Base-by-base conservation (phyloP, 2,329 filamentous ascomycete species). In the Apiospora phragmitis region DNA sequence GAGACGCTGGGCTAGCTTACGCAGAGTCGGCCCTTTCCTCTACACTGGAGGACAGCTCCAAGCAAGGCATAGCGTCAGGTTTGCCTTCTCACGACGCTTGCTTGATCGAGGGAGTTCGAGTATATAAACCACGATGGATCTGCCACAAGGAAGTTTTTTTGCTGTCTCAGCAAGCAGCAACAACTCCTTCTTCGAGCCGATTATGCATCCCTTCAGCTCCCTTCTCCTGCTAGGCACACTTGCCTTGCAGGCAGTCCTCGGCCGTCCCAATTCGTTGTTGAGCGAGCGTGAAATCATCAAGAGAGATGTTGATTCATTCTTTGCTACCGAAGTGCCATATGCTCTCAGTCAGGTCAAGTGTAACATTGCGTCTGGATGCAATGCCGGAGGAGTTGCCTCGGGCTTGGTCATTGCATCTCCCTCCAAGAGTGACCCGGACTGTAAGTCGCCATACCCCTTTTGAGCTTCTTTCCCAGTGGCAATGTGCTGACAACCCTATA, bases 321-420 rank as follows among this genome's bases (percentile, higher is more conserved):
- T 91, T 73, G 77, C 83, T 41, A 83, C 81, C 0, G 85, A 91
- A 77, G 84, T 81, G 21, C 83, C 86, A 9, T 82, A 88, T 74
- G 86, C 89, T 3, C 76, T 89, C 38, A 77, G 81, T 12, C 82
- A 86, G 70, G 80, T 91, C 35, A 78, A 90, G 47, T 89, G 86
- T 80, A 91, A 91, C 76, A 90, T 91, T 73, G 89, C 89, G 4
- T 78, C 87, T 12, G 89, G 89, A 35, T 86, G 86, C 73, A 80
- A 86, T 73, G 83, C 84, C 21, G 71, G 78, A 12, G 86, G 85
- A 2, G 87, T 85, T 5, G 79, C 76, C 43, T 77, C 85, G 1
- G 89, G 89, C 3, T 77, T 87, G 43, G 87, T 91, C 21, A 81
- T 91, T 75, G 89, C 89, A 21, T 87, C 85, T 55, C 89, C 89